phyloP scores from a whole-genome alignment of 495 filamentous ascomycete genomes.

The Amniculicola lignicola region DNA sequence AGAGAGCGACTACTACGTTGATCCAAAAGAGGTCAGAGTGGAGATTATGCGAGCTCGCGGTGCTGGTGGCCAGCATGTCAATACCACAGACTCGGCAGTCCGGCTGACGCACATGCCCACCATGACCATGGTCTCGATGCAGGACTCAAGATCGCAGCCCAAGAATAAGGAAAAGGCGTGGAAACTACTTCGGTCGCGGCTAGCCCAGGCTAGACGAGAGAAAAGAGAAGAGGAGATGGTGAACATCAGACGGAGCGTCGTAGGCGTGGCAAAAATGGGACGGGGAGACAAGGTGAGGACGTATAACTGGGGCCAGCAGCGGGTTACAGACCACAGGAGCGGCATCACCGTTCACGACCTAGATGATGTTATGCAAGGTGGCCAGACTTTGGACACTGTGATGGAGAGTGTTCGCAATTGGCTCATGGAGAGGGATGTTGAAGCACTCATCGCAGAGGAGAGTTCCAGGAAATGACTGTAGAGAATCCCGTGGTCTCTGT shows the following conservation, averaged over 20 bases:
- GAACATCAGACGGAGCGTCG: constrained; percentile 67
- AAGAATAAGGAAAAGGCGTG: constrained; percentile 84
- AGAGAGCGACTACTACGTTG: constrained; percentile 82
- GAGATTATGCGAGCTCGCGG: constrained; percentile 92
- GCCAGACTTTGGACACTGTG: constrained; percentile 59
- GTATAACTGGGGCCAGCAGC: constrained; percentile 90
- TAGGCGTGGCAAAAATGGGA: constrained; percentile 74
- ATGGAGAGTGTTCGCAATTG: constrained; percentile 80
- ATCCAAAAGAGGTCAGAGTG: constrained; percentile 75
- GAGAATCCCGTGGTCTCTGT: too few relatives aligned
- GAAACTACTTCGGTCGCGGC: constrained; percentile 73
- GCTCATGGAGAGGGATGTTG: constrained; percentile 74
- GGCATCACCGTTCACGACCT: constrained; percentile 80
- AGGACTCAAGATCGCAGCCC: constrained; percentile 87
- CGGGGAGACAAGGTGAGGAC: constrained; percentile 91
- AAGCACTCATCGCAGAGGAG: constrained; percentile 54
- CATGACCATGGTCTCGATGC: constrained; percentile 78
- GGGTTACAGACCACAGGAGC: constrained; percentile 90
- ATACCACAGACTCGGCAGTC: constrained; percentile 94
- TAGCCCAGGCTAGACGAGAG: constrained; percentile 78
- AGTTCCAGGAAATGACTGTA: too few relatives aligned
- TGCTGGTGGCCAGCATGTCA: constrained; percentile 95
- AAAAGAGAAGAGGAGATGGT: constrained; percentile 79
- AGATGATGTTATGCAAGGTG: constrained; percentile 66
- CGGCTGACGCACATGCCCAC: constrained; percentile 91